Percentiles rank a stretch among this genome's conserved stretches.
These are phyloP conservation scores for Scheffersomyces parashehatae DNA, from an alignment of 1,139 yeast species.

Conservation along the genomic window DNA sequence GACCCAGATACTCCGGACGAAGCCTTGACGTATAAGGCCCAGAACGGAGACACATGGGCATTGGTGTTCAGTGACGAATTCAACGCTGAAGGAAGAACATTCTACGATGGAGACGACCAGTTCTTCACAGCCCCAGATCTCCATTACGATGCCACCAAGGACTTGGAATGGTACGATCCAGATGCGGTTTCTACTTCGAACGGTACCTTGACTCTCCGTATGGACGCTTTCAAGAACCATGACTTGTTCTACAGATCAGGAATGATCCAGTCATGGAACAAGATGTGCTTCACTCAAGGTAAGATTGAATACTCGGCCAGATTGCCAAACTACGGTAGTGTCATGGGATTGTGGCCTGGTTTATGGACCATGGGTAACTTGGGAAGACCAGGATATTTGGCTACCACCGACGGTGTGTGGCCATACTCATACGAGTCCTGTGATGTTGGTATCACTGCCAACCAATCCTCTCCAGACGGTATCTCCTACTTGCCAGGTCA, in stretches of 20 bases:
- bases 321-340: constrained; percentile 68
- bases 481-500: constrained; percentile 80
- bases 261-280: constrained; percentile 85
- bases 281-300: constrained; percentile 80
- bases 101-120: constrained; percentile 82
- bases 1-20: constrained; percentile 78
- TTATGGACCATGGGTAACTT: constrained; percentile 85
- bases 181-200: constrained; percentile 71
- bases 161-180: constrained; percentile 87
- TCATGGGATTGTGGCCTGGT: constrained; percentile 88
- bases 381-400: constrained; percentile 80
- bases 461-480: constrained; percentile 82
- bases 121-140: constrained; percentile 77
- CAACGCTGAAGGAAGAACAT: constrained; percentile 78
- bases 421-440: constrained; percentile 81
- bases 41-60: constrained; percentile 63
- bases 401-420: constrained; percentile 85
- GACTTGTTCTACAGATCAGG: constrained; percentile 76
- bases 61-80: constrained; percentile 84
- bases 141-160: constrained; percentile 77
- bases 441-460: constrained; percentile 89
- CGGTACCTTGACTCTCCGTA: constrained; percentile 63
- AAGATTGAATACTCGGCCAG: constrained; percentile 66
- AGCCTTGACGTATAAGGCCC: constrained; percentile 47
- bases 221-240: constrained; percentile 77